Base-by-base conservation (phyloP, 106 monocot genomes). In the Narthecium ossifragum region DNA sequence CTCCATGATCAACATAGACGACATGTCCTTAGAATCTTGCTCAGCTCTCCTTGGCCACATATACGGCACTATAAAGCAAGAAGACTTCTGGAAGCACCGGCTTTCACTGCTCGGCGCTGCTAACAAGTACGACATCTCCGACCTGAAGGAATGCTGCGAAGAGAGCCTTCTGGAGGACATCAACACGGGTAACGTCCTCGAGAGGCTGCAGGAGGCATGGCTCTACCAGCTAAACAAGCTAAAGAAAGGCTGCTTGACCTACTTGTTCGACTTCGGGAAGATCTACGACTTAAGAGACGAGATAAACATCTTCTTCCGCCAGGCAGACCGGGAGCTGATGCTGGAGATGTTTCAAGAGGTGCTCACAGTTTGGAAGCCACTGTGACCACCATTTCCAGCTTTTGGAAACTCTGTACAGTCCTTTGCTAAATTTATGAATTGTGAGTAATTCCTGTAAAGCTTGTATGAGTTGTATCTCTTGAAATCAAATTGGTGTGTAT, bases 271-370 rank as follows among this genome's bases (percentile, higher is more conserved):
- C 56, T 94, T 94, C 34, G 89, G 89, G 4, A 90, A 85, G 69
- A 93, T 93, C 21, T 75, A 93, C 18, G 88, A 93, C 51, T 60
- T 88, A 29, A 82, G 70, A 32, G 86, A 86, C 28, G 94, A 94
- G 31, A 75, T 94, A 14, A 64, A 60, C 22, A 51, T 15, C 64
- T 86, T 94, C 64, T 86, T 94, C 37, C 70, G 74, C 17, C 73
- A 78, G 13, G 85, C 80, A 0, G 90, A 94, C 24, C 66, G 86
- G 49, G 90, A 89, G 53, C 70, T 94, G 41, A 80, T 90, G 80
- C 37, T 90, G 20, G 83, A 94, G 37, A 84, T 90, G 94, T 90
- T 94, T 64, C 94, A 94, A 13, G 83, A 94, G 67, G 67, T 90
- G 38, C 75, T 94, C 1, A 70, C 75, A 21, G 69, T 73, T 18